Evolutionary conservation across 352 stramenopile genomes (phyloP).

Genomic region (Globisporangium solare): DNA sequence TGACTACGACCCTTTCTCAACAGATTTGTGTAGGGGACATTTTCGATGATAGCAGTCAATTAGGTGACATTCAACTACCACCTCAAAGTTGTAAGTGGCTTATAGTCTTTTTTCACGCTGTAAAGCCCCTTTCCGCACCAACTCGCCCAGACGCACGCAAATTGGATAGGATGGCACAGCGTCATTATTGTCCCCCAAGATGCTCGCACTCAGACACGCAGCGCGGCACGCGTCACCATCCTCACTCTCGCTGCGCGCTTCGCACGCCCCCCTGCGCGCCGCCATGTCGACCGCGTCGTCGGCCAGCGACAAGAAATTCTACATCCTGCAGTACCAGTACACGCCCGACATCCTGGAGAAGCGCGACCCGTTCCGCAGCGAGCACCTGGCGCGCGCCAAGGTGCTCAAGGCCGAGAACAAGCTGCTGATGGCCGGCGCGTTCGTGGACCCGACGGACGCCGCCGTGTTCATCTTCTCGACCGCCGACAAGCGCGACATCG

Average conservation of each 20-base stretch:
- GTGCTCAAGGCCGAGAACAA: slow-evolving; percentile 50
- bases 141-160: background rate
- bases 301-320: slow-evolving; percentile 55
- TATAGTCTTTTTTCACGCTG: no score
- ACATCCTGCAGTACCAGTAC: slow-evolving; percentile 73
- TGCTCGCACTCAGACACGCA: slow-evolving; percentile 2
- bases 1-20: no score
- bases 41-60: no score
- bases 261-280: slow-evolving; percentile 11
- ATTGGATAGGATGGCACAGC: no score
- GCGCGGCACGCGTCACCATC: background rate
- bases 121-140: no score
- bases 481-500: slow-evolving; percentile 44
- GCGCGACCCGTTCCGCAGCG: slow-evolving; percentile 55
- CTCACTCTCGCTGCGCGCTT: background rate
- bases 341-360: slow-evolving; percentile 71
- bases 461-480: slow-evolving; percentile 66
- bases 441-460: slow-evolving; percentile 56
- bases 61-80: no score
- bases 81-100: no score
- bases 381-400: slow-evolving; percentile 51
- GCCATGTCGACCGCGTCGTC: slow-evolving; percentile 30
- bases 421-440: slow-evolving; percentile 65
- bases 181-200: background rate
- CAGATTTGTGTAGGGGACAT: no score